Conservation (phyloP, 371 early-diverging fungal species). For the Mucor indicus region DNA sequence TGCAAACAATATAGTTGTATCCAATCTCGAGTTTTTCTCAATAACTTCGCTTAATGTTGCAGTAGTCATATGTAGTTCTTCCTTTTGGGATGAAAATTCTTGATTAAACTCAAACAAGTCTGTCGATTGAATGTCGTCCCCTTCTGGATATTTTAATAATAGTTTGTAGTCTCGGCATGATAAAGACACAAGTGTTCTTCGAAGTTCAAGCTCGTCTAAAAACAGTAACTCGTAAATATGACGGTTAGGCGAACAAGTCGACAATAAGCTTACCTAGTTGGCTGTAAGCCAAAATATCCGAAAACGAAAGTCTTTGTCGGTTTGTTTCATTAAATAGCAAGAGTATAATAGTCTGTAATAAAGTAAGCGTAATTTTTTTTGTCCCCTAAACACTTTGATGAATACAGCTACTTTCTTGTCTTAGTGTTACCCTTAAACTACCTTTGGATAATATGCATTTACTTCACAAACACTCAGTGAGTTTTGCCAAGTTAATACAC, state of each 20-base stretch:
- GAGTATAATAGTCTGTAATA: slow-evolving; percentile 74
- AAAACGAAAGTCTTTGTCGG: slow-evolving; percentile 52
- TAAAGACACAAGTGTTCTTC: slow-evolving; percentile 79
- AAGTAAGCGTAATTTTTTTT: slow-evolving; percentile 71
- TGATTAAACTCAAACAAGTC: slow-evolving; percentile 72
- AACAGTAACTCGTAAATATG: background rate
- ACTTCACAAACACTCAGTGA: slow-evolving; percentile 76
- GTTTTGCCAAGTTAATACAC: slow-evolving; percentile 85
- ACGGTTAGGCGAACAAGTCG: background rate
- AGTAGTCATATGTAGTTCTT: slow-evolving; percentile 81
- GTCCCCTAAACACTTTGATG: slow-evolving; percentile 33
- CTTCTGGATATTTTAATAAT: slow-evolving; percentile 61
- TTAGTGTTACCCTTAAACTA: no score
- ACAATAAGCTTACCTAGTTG: slow-evolving; percentile 60
- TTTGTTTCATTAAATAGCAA: slow-evolving; percentile 70
- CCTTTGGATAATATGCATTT: slow-evolving; percentile 63
- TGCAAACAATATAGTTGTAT: slow-evolving; percentile 71
- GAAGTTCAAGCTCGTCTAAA: slow-evolving; percentile 70
- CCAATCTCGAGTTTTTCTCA: slow-evolving; percentile 70
- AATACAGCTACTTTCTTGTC: no score
- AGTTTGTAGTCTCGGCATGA: slow-evolving; percentile 78
- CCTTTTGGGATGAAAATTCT: slow-evolving; percentile 58
- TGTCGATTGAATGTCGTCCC: slow-evolving; percentile 50
- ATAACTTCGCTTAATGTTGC: slow-evolving; percentile 81
- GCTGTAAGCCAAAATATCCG: slow-evolving; percentile 66